Evolutionary conservation across 2,329 filamentous ascomycete genomes (phyloP), one percentile per base, ranked within the genome.

Genomic region (Arachnomyces sp.): DNA sequence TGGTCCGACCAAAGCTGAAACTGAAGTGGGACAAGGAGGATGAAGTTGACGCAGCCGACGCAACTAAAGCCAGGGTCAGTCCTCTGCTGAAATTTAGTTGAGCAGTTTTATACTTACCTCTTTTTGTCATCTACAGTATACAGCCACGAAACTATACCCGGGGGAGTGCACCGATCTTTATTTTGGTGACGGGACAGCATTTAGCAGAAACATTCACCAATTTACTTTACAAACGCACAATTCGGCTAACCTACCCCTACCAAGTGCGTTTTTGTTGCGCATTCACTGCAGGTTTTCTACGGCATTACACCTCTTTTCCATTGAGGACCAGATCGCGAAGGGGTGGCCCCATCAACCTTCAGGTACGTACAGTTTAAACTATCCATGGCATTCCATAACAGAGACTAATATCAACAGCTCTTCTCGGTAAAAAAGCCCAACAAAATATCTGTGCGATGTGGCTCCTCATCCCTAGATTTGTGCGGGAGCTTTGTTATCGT

Each of bases 211-310:
- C 11, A 21, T 43, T 13, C 31, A 42, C 16, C 37, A 34, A 16
- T 44, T 48, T 18, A 17, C 7, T 15, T 32, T 48, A 4, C 36
- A 28, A 30, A 48, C 40, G 3, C 11, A 30, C 3, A 31, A 48
- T 33, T 28, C 38, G 4, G 14, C 33, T 17, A 36, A 31, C n/a
- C 38, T 41, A 28, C 33, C 28, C 12, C 31, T 36, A 12, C 45
- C 45, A 14, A 36, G 15, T 28, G 11, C 31, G 28, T 39, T 42
- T 34, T 34, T 48, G 6, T 39, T 46, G 34, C 28, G 33, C 9
- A 36, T 42, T 29, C 43, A 48, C 29, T 42, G 17, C n/a, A 34
- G 44, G 31, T 39, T 48, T 28, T 34, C 45, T 15, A 34, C 28
- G 5, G 38, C 44, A 9, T 38, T 47, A 2, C 38, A 47, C 18